A percentile compares a stretch with the other conserved stretches of the same genome.
These are phyloP conservation scores for Fusarium decemcellulare DNA, from an alignment of 2,329 filamentous ascomycete genomes.

Conservation along the genomic window DNA sequence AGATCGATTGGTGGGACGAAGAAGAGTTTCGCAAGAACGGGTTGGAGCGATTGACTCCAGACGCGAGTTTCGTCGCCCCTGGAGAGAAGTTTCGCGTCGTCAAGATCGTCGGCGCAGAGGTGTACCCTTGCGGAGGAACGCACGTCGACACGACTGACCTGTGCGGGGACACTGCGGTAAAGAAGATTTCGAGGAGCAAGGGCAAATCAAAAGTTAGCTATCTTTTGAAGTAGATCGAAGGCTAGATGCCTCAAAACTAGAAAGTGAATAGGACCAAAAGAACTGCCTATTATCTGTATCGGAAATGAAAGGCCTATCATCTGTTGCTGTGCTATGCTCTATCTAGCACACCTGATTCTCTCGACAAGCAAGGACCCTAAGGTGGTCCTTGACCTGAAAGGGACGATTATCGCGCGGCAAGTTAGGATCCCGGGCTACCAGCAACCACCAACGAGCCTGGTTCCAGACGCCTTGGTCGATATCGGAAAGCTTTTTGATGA, in stretches of 20 bases:
- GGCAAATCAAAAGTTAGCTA: constrained; percentile 45
- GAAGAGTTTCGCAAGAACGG: constrained; percentile 70
- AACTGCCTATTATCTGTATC: too few species aligned
- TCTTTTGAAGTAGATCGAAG: constrained; percentile 24
- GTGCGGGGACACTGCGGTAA: constrained; percentile 74
- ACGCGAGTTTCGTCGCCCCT: constrained; percentile 51
- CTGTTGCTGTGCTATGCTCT: too few species aligned
- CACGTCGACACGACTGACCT: constrained; percentile 74
- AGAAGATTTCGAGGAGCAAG: constrained; percentile 67
- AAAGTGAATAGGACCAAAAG: too few species aligned
- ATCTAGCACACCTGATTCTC: neutral
- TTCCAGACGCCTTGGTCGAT: neutral
- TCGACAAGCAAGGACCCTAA: neutral
- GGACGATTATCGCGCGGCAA: neutral
- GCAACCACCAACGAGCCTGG: too few species aligned
- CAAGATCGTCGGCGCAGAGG: constrained; percentile 76
- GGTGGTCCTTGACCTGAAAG: neutral
- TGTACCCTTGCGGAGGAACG: constrained; percentile 83
- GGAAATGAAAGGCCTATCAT: too few species aligned
- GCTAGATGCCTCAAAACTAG: too few species aligned
- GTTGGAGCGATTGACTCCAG: constrained; percentile 68
- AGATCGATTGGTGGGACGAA: constrained; percentile 76
- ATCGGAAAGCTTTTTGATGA: neutral
- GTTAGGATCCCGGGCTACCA: neutral
- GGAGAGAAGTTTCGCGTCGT: constrained; percentile 75